These are phyloP conservation scores for Elongisporangium prolatum DNA, from an alignment of 352 stramenopile genomes.

Conservation along the genomic window DNA sequence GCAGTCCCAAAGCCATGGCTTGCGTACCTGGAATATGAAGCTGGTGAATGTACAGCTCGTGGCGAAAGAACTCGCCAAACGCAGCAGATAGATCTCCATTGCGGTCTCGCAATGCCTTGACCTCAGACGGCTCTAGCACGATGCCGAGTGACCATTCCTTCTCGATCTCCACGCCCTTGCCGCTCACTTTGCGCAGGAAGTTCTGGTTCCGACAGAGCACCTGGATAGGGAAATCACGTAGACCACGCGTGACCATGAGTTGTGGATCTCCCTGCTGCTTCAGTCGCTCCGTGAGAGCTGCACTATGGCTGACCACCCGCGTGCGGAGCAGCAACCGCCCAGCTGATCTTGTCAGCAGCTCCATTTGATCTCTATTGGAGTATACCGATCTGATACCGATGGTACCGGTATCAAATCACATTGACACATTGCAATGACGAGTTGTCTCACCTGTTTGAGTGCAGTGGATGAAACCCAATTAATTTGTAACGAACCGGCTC, in stretches of 20 bases:
- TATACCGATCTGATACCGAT: too few relatives aligned
- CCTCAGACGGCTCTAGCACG: constrained; percentile 63
- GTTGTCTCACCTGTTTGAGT: too few relatives aligned
- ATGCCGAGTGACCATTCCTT: constrained; percentile 76
- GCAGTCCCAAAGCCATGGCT: too few relatives aligned
- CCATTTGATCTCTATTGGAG: too few relatives aligned
- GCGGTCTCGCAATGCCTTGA: constrained; percentile 63
- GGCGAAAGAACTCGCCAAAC: constrained; percentile 70
- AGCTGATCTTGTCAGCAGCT: too few relatives aligned
- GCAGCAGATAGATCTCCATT: constrained; percentile 71
- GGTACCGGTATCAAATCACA: too few relatives aligned
- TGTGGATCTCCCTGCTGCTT: constrained; percentile 1
- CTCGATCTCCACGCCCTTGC: constrained; percentile 52
- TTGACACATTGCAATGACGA: too few relatives aligned
- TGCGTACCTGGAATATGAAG: constrained; percentile 74
- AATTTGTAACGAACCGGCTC: too few relatives aligned
- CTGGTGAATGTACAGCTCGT: constrained; percentile 73
- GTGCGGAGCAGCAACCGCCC: too few relatives aligned
- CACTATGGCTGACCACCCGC: too few relatives aligned
- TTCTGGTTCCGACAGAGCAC: constrained; percentile 61
- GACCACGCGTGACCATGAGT: constrained; percentile 16
- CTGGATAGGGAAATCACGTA: constrained; percentile 61
- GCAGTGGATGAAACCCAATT: too few relatives aligned
- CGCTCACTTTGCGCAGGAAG: constrained; percentile 43
- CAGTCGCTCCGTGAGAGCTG: too few relatives aligned